Base-by-base conservation (phyloP, 306 rosid species). In the Fragaria ananassa region DNA sequence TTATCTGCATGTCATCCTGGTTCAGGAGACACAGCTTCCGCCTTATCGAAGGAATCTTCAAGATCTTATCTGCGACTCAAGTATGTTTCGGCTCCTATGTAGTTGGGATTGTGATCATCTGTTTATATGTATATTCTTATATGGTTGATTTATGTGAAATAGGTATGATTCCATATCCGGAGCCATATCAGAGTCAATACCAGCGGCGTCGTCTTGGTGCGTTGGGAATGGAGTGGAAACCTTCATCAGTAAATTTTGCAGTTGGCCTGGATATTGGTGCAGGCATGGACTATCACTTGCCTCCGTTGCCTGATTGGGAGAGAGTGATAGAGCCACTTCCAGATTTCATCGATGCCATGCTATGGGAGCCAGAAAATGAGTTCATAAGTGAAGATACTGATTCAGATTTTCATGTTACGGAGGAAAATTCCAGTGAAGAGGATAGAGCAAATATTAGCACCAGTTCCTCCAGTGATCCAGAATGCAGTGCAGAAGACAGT, bases 161-260 rank as follows among this genome's bases (percentile, higher is more conserved):
- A 93, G 96, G 91, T 83, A 86, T 93, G 98, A 76, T 90, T 81
- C 98, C 98, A 62, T 93, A 93, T 80, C 90, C 94, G 13, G 96
- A 93, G 79, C 96, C 98, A 67, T 93, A 93, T 77, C 98, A 93
- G 89, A 89, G 90, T 74, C 87, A 78, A 68, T 93, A 84, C 80
- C 98, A 90, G 83, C 87, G 66, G 72, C 94, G 94, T 17, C 93
- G 98, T 37, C 96, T 90, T 9, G 96, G 98, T 75, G 89, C 91
- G 44, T 85, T 93, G 79, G 96, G 96, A 81, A 86, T 86, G 81
- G 98, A 93, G 79, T 90, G 98, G 98, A 89, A 78, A 50, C 96
- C 98, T 61, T 89, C 98, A 29, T 71, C 86, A 64, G 81, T 88
- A 76, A 93, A 83, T 63, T 88, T 83, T 71, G 81, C 89, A 70